phyloP scores from a whole-genome alignment of 2,329 filamentous ascomycete genomes.

The Colletotrichum sp. region DNA sequence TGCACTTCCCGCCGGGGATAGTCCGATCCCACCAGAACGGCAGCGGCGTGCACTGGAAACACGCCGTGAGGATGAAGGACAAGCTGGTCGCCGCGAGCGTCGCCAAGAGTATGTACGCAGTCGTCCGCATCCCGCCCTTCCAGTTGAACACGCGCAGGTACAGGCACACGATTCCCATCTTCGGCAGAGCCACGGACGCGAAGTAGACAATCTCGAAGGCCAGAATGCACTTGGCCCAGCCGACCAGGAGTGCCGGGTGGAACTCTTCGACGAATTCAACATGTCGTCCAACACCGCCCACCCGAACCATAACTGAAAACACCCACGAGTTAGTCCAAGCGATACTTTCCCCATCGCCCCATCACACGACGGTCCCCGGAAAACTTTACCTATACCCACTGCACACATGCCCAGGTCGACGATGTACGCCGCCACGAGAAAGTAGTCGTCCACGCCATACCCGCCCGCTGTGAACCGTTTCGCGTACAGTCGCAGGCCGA shows the following conservation, averaged over 20 bases:
- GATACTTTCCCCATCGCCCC: not conserved
- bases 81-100: constrained; percentile 25
- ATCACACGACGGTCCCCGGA: not conserved
- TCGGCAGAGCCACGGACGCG: constrained; percentile 29
- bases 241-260: constrained; percentile 17
- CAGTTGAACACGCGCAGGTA: constrained; percentile 35
- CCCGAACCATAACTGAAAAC: constrained; percentile 24
- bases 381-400: constrained; percentile 9
- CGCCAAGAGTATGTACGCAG: constrained; percentile 23
- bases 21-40: constrained; percentile 35
- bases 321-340: not conserved
- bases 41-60: constrained; percentile 44
- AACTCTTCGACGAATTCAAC: constrained; percentile 20
- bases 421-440: constrained; percentile 13
- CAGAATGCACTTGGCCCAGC: constrained; percentile 29
- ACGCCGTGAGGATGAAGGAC: constrained; percentile 22
- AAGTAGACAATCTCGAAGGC: constrained; percentile 34
- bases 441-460: constrained; percentile 16
- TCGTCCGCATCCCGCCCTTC: constrained; percentile 23
- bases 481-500: constrained; percentile 5
- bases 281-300: constrained; percentile 30
- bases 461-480: constrained; percentile 17
- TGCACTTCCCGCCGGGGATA: constrained; percentile 33
- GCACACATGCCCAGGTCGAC: constrained; percentile 18
- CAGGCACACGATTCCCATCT: constrained; percentile 32